Evolutionary conservation across 2,329 filamentous ascomycete species (phyloP).

Genomic region (Byssoonygena ceratinophila): DNA sequence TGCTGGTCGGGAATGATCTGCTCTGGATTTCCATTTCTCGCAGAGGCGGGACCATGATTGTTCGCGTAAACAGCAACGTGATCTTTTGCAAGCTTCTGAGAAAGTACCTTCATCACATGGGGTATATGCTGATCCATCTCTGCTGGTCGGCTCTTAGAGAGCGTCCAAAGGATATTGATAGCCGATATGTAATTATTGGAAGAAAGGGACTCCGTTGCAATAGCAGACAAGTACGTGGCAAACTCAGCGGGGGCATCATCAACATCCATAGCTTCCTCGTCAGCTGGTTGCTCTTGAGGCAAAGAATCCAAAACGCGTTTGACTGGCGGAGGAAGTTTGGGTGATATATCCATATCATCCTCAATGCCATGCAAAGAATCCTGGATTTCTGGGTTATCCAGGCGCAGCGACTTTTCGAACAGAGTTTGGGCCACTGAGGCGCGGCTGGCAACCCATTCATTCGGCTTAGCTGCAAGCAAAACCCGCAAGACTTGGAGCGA

Average conservation of each 20-base stretch:
- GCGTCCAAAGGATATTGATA: conserved; percentile 85
- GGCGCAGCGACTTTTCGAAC: conserved; percentile 77
- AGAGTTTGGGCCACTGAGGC: conserved; percentile 72
- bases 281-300: conserved; percentile 65
- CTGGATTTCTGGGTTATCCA: conserved; percentile 83
- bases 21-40: conserved; percentile 10
- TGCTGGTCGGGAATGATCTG: conserved; percentile 47
- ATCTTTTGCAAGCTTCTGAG: conserved; percentile 82
- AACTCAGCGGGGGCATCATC: conserved; percentile 74
- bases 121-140: conserved; percentile 83
- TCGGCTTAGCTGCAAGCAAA: conserved; percentile 72
- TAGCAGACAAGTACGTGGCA: conserved; percentile 68
- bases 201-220: conserved; percentile 78
- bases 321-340: conserved; percentile 62
- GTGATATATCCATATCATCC: conserved; percentile 57
- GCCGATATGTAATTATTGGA: conserved; percentile 72
- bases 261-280: conserved; percentile 72
- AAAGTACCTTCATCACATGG: conserved; percentile 84
- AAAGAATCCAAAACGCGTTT: conserved; percentile 79
- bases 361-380: conserved; percentile 75
- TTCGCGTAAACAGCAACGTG: conserved; percentile 65
- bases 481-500: conserved; percentile 85
- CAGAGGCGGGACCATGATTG: conserved; percentile 36
- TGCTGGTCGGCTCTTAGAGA: conserved; percentile 72
- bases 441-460: conserved; percentile 81